Evolutionary conservation across 441 rosid genomes (phyloP), one percentile per base, ranked within the genome.

Genomic region (Flueggea neowawraea): DNA sequence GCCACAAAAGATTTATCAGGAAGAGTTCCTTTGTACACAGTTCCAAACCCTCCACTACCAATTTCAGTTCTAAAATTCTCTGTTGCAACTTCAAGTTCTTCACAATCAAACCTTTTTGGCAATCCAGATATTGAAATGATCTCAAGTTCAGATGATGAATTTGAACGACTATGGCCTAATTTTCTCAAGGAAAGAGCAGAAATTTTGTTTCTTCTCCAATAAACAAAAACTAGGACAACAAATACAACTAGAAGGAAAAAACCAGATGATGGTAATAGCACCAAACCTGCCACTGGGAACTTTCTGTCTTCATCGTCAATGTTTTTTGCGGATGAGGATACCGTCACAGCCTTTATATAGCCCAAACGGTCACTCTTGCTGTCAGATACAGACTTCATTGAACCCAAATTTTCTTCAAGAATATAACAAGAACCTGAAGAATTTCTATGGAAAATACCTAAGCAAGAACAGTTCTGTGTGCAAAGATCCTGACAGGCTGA

Each of bases 31-130:
- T 77, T 92, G 80, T 83, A 92, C 1, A 92, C 98, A 51, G 87
- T 16, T 3, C 96, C 98, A 9, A 91, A 91, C 14, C 98, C 98
- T 1, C 98, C 98, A 6, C 86, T 76, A 31, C 98, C 98, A 49
- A 92, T 87, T 52, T 61, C 80, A 65, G 71, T 58, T 68, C 77
- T 83, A 66, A 92, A 92, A 71, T 80, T 78, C 49, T 84, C 91
- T 6, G 96, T 92, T 10, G 96, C 98, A 61, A 75, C 67, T 70
- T 78, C 84, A 0, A 92, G 85, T 74, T 89, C 96, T 72, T 84
- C 83, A 49, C 78, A 81, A 55, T 83, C 81, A 62, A 83, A 89
- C 71, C 91, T 80, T 57, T 78, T 84, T 52, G 98, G 98, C 70
- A 89, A 76, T 45, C 98, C 98, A 1, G 91, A 96, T 68, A 92